Percentiles rank a stretch among this genome's conserved stretches.
Evolutionary conservation across 31 red algal species (phyloP).

Genomic region (Endocladia muricata): DNA sequence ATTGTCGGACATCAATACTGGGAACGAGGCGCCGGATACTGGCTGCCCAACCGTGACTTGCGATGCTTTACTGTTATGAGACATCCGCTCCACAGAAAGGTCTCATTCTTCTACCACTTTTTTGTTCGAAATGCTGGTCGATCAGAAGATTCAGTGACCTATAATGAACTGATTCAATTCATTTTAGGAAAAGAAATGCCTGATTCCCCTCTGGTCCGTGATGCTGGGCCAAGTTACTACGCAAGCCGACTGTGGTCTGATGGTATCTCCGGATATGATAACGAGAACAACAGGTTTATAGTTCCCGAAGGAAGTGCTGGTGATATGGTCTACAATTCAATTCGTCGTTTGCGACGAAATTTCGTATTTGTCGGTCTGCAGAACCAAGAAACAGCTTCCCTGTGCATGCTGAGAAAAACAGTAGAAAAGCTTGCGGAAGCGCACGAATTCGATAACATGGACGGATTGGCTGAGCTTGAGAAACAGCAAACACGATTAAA

Average conservation of each 20-base stretch:
- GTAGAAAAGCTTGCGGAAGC: constrained; percentile 31
- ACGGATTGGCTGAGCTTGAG: constrained; percentile 13
- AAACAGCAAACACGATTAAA: constrained; percentile 18
- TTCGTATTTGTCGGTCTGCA: constrained; percentile 63
- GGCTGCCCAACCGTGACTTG: constrained; percentile 38
- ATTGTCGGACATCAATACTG: constrained; percentile 60
- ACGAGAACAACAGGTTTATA: constrained; percentile 13
- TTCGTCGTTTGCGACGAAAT: constrained; percentile 1
- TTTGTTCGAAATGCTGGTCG: constrained; percentile 54
- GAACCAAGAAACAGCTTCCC: constrained; percentile 24
- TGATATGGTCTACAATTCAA: constrained; percentile 20
- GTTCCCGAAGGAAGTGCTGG: constrained; percentile 21
- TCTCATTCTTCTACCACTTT: constrained; percentile 72
- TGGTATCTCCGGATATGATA: constrained; percentile 30
- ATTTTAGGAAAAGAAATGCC: constrained; percentile 30
- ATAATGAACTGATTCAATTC: constrained; percentile 47
- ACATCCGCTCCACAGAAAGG: constrained; percentile 58
- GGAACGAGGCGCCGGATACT: not conserved
- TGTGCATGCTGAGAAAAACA: constrained; percentile 48
- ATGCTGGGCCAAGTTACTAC: constrained; percentile 62
- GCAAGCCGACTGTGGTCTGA: constrained; percentile 59
- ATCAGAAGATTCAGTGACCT: constrained; percentile 40
- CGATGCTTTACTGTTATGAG: constrained; percentile 56
- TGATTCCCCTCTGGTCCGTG: constrained; percentile 41
- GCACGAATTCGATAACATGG: constrained; percentile 21